These are phyloP conservation scores for Ilyonectria sp. DNA, from an alignment of 2,329 filamentous ascomycete genomes.

Conservation along the genomic window DNA sequence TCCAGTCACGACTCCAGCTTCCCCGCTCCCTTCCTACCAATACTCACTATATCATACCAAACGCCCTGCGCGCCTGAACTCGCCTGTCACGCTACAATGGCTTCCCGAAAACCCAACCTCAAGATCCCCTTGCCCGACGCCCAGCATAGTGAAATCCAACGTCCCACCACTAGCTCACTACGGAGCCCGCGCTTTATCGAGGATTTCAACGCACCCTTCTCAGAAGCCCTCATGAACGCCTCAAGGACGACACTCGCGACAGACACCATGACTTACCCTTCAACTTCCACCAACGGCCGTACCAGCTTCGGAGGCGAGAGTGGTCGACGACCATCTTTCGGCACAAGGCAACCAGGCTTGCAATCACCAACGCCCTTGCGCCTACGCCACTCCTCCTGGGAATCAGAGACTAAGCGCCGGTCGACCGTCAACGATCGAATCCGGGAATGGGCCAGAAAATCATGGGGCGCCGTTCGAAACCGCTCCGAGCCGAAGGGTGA, in stretches of 20 bases:
- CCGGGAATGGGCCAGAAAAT: slow-evolving; percentile 53
- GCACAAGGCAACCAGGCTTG: slow-evolving; percentile 13
- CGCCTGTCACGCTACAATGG: slow-evolving; percentile 42
- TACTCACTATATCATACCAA: background rate
- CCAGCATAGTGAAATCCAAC: slow-evolving; percentile 41
- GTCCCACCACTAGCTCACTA: slow-evolving; percentile 36
- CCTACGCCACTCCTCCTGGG: slow-evolving; percentile 48
- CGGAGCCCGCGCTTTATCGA: slow-evolving; percentile 55
- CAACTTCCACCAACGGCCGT: slow-evolving; percentile 39
- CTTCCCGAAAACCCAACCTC: slow-evolving; percentile 48
- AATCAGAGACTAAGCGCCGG: slow-evolving; percentile 47
- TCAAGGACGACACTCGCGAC: slow-evolving; percentile 49
- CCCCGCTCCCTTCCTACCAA: background rate
- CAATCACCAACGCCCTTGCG: slow-evolving; percentile 37
- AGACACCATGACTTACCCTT: slow-evolving; percentile 47
- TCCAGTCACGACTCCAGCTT: background rate
- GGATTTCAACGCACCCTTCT: slow-evolving; percentile 58
- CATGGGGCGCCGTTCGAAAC: slow-evolving; percentile 47
- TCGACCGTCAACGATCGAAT: slow-evolving; percentile 53
- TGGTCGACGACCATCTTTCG: slow-evolving; percentile 32
- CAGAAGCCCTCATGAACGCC: slow-evolving; percentile 52
- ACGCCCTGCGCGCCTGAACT: slow-evolving; percentile 24
- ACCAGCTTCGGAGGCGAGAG: slow-evolving; percentile 47
- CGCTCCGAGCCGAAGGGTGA: slow-evolving; percentile 43
- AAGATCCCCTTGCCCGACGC: slow-evolving; percentile 46